A percentile compares a stretch with the other conserved stretches of the same genome.
These are phyloP conservation scores for Paraurostyla sp. DNA, from an alignment of 73 alveolate species.

Conservation along the genomic window DNA sequence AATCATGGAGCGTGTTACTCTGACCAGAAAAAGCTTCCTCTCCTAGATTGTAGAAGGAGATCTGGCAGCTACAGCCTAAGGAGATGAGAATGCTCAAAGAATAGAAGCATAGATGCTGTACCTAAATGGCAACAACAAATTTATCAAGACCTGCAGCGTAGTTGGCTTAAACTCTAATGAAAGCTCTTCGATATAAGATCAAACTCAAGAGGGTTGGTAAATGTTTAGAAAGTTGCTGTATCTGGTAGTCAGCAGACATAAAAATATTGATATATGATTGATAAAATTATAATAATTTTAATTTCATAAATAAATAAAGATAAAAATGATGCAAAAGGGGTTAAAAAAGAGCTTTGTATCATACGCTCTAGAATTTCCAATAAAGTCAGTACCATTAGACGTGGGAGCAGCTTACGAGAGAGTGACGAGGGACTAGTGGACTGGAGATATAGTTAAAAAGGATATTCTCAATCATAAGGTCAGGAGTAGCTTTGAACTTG, in stretches of 20 bases:
- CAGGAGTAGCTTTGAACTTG: too few species aligned
- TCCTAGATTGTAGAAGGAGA: constrained; percentile 4
- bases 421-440: too few species aligned
- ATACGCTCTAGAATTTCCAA: too few species aligned
- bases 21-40: constrained; percentile 21
- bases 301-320: not conserved
- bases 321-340: too few species aligned
- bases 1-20: constrained; percentile 9
- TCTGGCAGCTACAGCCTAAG: constrained; percentile 41
- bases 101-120: not conserved
- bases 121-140: constrained; percentile 14
- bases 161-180: not conserved
- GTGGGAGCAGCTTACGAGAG: too few species aligned
- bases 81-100: constrained; percentile 7
- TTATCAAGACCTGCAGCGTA: constrained; percentile 17
- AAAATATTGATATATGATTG: constrained; percentile 55
- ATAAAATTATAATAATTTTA: not conserved
- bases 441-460: too few species aligned
- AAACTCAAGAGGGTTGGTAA: constrained; percentile 35
- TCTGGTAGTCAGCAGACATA: constrained; percentile 38
- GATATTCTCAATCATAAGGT: too few species aligned
- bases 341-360: too few species aligned
- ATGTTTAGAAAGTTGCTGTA: constrained; percentile 36
- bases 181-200: constrained; percentile 22
- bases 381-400: too few species aligned